phyloP scores from a whole-genome alignment of 78 protist species.

The Emiliania huxleyi region DNA sequence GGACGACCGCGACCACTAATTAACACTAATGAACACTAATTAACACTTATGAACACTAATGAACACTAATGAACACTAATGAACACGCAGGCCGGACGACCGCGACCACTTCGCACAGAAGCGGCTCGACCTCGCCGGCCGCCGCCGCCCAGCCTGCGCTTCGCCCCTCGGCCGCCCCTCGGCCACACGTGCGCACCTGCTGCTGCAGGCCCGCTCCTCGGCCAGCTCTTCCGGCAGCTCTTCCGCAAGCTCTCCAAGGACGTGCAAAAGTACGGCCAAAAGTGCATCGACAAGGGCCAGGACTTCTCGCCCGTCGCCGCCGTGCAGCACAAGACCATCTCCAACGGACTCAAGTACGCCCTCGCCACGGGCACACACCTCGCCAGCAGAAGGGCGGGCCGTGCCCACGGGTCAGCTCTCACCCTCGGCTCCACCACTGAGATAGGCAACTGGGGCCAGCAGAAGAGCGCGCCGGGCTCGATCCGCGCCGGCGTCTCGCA shows the following conservation, averaged over 20 bases:
- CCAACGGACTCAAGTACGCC: conserved; percentile 88
- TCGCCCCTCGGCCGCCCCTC: too few relatives aligned
- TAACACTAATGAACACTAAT: too few relatives aligned
- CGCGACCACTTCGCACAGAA: conserved; percentile 99
- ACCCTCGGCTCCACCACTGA: too few relatives aligned
- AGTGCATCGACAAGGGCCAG: conserved; percentile 43
- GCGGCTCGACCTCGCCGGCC: conserved; percentile 87
- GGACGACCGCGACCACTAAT: too few relatives aligned
- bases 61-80: too few relatives aligned
- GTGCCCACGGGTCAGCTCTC: too few relatives aligned
- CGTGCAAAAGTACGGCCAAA: neutral
- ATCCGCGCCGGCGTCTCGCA: conserved; percentile 33
- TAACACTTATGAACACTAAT: too few relatives aligned
- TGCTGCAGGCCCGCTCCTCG: conserved; percentile 95
- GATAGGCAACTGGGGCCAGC: conserved; percentile 96
- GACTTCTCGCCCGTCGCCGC: conserved; percentile 63
- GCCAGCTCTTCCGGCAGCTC: conserved; percentile 78
- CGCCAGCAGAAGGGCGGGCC: conserved; percentile 28
- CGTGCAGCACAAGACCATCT: conserved; percentile 72
- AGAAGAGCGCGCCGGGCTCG: neutral
- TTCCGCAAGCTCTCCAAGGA: conserved; percentile 62
- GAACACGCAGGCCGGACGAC: conserved; percentile 30
- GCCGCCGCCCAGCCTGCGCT: too few relatives aligned
- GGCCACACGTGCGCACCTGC: too few relatives aligned
- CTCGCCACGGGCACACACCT: conserved; percentile 99